A percentile compares a stretch with the other conserved stretches of the same genome.
These are phyloP conservation scores for Ceratocystis lukuohia DNA, from an alignment of 2,329 filamentous ascomycete genomes.

Conservation along the genomic window DNA sequence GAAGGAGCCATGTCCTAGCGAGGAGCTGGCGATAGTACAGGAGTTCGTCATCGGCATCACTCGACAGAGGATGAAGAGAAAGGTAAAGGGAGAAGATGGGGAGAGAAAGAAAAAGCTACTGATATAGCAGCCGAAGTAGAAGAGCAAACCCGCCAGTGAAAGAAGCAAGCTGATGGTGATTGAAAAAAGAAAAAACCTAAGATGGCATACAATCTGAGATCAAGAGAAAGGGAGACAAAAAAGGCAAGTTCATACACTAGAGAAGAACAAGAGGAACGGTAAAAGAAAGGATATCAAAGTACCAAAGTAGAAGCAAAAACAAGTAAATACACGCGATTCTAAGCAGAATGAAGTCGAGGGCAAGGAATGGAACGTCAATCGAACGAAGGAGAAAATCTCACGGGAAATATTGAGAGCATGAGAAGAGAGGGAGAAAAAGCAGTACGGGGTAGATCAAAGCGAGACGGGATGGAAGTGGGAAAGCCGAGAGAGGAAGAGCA, in stretches of 20 bases:
- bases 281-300: not conserved
- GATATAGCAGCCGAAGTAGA: no score
- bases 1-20: not conserved
- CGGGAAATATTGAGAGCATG: not conserved
- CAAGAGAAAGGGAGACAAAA: slow-evolving; percentile 21
- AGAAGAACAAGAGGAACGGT: not conserved
- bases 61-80: not conserved
- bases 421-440: not conserved
- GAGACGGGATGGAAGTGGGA: not conserved
- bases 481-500: not conserved
- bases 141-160: no score
- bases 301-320: not conserved
- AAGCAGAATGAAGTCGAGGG: not conserved
- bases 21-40: not conserved
- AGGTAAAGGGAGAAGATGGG: slow-evolving; percentile 21
- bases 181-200: no score
- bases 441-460: no score
- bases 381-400: slow-evolving; percentile 2
- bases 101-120: slow-evolving; percentile 6
- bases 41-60: not conserved
- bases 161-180: no score
- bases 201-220: no score
- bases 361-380: not conserved
- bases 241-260: not conserved
- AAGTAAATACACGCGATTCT: not conserved